Base-by-base conservation (phyloP, 116 monocot species). In the Iris pallida region DNA sequence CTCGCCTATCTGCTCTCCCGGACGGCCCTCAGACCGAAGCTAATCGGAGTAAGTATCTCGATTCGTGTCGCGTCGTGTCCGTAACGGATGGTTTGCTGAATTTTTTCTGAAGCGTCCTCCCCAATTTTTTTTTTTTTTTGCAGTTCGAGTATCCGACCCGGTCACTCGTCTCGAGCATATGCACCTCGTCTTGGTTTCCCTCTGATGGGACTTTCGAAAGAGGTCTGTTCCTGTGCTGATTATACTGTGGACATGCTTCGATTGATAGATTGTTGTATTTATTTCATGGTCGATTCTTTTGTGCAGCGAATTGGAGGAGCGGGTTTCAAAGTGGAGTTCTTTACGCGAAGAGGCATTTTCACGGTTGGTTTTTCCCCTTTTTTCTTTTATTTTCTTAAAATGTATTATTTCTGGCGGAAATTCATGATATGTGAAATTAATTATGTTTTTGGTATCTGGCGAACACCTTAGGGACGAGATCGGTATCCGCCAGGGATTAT, bases 381-480 rank as follows among this genome's bases (percentile, higher is more conserved):
- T 4, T 61, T 61, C 8, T 63, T 46, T 63, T 15, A 7, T 60
- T 61, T 0, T 16, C 5, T 15, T 16, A 43, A 30, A 16, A 51
- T 53, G 10, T 8, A 3, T 6, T 48, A 16, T 41, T 17, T 4
- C 12, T 18, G 0, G 8, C 9, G 19, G 56, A 7, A 4, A 10
- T 1, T 55, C 9, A 10, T 3, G 2, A 45, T 54, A 7, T 12
- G 8, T 54, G 17, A 14, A 8, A 13, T 20, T 19, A 11, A 40
- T 13, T 57, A 42, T 53, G n/a, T 55, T 19, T 30, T 47, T 4
- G 3, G 30, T 9, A 60, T 9, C 46, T 13, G 57, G 57, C 42
- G 12, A 57, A 52, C 8, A 45, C 54, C 20, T 64, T 64, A 73
- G 73, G 73, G 4, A 73, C 73, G 56, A 55, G 63, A 18, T 30